Evolutionary conservation across 768 basidiomycete genomes (phyloP), one percentile per base, ranked within the genome.

Genomic region (Naganishia friedmannii): DNA sequence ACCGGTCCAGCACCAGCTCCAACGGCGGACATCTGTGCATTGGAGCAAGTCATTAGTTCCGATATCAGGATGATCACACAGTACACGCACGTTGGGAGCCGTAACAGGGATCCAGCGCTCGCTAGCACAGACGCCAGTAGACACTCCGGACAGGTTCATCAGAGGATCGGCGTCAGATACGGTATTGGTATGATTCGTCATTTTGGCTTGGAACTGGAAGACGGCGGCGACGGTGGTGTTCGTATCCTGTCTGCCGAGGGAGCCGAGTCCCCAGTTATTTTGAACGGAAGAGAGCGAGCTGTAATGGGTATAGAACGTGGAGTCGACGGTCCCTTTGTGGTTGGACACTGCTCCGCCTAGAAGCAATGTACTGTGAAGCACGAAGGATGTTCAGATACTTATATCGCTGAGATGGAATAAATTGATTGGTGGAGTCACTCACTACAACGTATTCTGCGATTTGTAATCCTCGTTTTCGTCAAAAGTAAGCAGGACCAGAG

Each of bases 301-400:
- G 79, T 87, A 88, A 77, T 89, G 88, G 0, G 85, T 85, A 78
- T 88, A 88, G 80, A 84, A 87, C 6, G 83, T 85, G 54, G 77
- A 37, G 79, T 89, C 88, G 10, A 65, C 66, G 6, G 67, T 53
- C 29, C 67, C 67, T 19, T 60, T 65, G 31, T 53, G 6, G 26
- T 21, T 15, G 42, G 73, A 66, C 29, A 74, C 65, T 17, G 71
- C 67, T 17, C 70, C 70, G 15, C 73, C 73, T 57, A 74, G 73
- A 4, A 74, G 71, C 21, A 74, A 57, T 9, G 67, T 70, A 53
- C 60, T 65, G 60, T 23, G 60, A 51, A 55, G 34, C 26, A 67
- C 55, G 12, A 58, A 39, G 3, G 29, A 26, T 19, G n/a, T n/a
- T n/a, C n/a, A n/a, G n/a, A n/a, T n/a, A n/a, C n/a, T n/a, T n/a